phyloP scores from a whole-genome alignment of 306 rosid genomes.

The Trifolium fragiferum region DNA sequence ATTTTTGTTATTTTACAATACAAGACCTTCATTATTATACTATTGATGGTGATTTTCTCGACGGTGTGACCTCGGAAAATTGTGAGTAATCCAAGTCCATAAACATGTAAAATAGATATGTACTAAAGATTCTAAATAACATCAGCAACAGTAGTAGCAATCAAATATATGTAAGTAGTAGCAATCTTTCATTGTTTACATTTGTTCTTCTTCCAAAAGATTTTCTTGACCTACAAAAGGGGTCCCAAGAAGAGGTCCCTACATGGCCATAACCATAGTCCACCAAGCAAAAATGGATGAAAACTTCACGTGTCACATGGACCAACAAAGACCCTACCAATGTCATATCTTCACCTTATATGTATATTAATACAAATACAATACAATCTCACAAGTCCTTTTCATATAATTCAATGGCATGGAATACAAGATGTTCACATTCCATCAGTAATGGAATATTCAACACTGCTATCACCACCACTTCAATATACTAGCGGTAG shows the following conservation, averaged over 20 bases:
- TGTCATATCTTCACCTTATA: constrained; percentile 49
- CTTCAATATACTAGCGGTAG: constrained; percentile 53
- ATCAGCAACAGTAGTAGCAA: constrained; percentile 13
- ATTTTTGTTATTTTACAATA: no score
- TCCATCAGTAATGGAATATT: constrained; percentile 53
- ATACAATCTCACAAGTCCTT: constrained; percentile 46
- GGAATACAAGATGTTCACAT: constrained; percentile 62
- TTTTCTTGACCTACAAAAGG: constrained; percentile 51
- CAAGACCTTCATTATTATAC: no score
- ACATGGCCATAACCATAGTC: constrained; percentile 43
- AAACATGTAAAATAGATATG: neutral
- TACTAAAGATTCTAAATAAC: constrained; percentile 4
- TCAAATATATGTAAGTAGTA: constrained; percentile 39
- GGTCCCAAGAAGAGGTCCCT: constrained; percentile 58
- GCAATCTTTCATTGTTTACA: constrained; percentile 45
- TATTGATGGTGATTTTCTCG: no score
- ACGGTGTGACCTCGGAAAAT: no score
- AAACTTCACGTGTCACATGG: constrained; percentile 80
- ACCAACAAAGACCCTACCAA: constrained; percentile 67
- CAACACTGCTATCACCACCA: constrained; percentile 27
- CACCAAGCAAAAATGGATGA: constrained; percentile 54
- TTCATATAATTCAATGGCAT: constrained; percentile 65
- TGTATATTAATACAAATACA: constrained; percentile 49
- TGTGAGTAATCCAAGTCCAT: no score
- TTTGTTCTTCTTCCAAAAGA: constrained; percentile 38